Conservation (phyloP, 2,329 filamentous ascomycete genomes). For the Penicillium sp. region DNA sequence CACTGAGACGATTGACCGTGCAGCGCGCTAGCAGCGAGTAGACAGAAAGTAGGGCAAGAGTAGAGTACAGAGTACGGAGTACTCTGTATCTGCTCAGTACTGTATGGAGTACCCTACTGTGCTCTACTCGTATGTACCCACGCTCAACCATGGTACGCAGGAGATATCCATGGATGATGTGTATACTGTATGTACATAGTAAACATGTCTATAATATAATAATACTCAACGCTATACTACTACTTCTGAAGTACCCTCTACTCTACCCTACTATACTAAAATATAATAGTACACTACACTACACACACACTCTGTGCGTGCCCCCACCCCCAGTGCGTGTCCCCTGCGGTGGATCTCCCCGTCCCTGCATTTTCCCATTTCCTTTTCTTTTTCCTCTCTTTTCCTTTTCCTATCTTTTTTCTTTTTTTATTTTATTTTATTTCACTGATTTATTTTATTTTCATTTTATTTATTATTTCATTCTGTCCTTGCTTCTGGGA, state of each 20-base stretch:
- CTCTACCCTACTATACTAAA: no score
- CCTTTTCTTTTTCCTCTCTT: not conserved
- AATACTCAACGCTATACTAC: not conserved
- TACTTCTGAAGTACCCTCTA: no score
- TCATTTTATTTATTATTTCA: not conserved
- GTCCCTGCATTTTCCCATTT: not conserved
- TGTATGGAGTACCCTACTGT: not conserved
- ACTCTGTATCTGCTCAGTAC: no score
- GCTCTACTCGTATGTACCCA: not conserved
- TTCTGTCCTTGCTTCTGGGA: slow-evolving; percentile 21
- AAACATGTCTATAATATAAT: not conserved
- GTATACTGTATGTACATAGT: no score
- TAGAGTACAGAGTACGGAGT: not conserved
- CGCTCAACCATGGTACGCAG: not conserved
- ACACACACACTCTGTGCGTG: no score
- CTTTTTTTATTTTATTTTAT: not conserved
- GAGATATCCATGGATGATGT: no score
- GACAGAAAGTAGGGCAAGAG: no score
- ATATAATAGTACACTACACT: no score
- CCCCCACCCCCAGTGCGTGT: not conserved
- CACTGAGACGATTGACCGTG: slow-evolving; percentile 16
- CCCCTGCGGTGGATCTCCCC: not conserved
- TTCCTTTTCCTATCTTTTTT: not conserved
- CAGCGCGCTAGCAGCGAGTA: slow-evolving; percentile 9
- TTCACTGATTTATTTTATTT: not conserved